Conservation (phyloP, 345 rosid species). For the Luvunga scandens region DNA sequence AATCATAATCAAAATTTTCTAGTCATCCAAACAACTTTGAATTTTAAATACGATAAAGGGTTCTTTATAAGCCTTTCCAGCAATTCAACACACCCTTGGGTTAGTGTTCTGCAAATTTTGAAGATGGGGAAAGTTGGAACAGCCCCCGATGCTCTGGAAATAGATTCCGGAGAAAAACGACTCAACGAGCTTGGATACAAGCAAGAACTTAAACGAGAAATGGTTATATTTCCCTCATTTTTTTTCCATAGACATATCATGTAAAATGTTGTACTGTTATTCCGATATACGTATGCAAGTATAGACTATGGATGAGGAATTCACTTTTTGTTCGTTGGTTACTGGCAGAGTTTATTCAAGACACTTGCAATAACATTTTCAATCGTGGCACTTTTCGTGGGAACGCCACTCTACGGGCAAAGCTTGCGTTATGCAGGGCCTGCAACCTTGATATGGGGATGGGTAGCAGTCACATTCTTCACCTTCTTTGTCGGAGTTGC, state of each 20-base stretch:
- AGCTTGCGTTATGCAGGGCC: constrained; percentile 62
- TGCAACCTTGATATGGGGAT: constrained; percentile 63
- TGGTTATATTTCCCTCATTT: constrained; percentile 26
- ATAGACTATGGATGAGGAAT: too few species aligned
- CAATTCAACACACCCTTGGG: neutral
- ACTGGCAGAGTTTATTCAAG: constrained; percentile 51
- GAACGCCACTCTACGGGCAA: constrained; percentile 60
- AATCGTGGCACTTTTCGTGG: constrained; percentile 58
- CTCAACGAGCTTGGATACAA: constrained; percentile 59
- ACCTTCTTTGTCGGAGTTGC: constrained; percentile 59
- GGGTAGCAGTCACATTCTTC: constrained; percentile 63
- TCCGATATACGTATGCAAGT: too few species aligned
- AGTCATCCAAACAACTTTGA: too few species aligned
- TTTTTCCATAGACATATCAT: too few species aligned
- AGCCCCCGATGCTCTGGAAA: neutral
- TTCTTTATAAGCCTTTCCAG: neutral
- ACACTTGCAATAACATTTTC: constrained; percentile 62
- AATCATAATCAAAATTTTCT: too few species aligned
- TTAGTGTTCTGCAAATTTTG: too few species aligned
- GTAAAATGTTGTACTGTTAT: too few species aligned
- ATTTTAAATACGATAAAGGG: too few species aligned
- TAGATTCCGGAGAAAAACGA: constrained; percentile 66
- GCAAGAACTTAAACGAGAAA: constrained; percentile 65
- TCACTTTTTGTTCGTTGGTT: neutral
- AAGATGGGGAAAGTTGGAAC: neutral